A percentile compares a stretch with the other conserved stretches of the same genome.
These are phyloP conservation scores for Blepharisma stoltei DNA, from an alignment of 73 alveolate species.

Conservation along the genomic window DNA sequence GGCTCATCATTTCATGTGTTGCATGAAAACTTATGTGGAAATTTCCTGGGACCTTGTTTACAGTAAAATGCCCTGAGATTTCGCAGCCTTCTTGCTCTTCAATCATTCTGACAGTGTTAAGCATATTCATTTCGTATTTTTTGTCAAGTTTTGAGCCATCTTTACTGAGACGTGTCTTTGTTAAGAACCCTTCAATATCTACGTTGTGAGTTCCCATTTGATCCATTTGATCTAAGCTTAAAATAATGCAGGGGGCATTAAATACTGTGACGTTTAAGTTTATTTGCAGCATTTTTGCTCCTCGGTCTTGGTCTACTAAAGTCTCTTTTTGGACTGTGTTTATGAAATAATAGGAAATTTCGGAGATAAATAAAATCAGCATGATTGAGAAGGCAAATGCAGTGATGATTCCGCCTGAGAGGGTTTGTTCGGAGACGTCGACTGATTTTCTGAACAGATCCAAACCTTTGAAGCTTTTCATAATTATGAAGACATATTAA, in stretches of 20 bases:
- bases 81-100: conserved; percentile 79
- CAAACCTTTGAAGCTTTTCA: conserved; percentile 6
- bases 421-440: conserved; percentile 21
- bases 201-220: conserved; percentile 70
- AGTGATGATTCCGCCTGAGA: conserved; percentile 22
- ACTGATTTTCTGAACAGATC: conserved; percentile 25
- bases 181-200: conserved; percentile 70
- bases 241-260: conserved; percentile 66
- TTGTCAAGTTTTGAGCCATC: conserved; percentile 52
- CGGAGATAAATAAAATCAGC: conserved; percentile 12
- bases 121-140: conserved; percentile 44
- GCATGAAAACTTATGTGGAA: conserved; percentile 81
- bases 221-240: conserved; percentile 69
- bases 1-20: not conserved
- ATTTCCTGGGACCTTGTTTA: conserved; percentile 85
- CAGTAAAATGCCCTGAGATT: conserved; percentile 61
- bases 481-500: not conserved
- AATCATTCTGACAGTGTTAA: conserved; percentile 44
- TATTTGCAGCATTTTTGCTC: conserved; percentile 36
- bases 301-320: conserved; percentile 11
- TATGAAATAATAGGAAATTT: not conserved
- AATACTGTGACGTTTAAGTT: conserved; percentile 68
- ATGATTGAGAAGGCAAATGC: not conserved
- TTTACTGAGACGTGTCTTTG: conserved; percentile 58
- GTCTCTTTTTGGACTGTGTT: conserved; percentile 4